phyloP scores from a whole-genome alignment of 2,329 filamentous ascomycete species.

The Cryoendolithus antarcticus region DNA sequence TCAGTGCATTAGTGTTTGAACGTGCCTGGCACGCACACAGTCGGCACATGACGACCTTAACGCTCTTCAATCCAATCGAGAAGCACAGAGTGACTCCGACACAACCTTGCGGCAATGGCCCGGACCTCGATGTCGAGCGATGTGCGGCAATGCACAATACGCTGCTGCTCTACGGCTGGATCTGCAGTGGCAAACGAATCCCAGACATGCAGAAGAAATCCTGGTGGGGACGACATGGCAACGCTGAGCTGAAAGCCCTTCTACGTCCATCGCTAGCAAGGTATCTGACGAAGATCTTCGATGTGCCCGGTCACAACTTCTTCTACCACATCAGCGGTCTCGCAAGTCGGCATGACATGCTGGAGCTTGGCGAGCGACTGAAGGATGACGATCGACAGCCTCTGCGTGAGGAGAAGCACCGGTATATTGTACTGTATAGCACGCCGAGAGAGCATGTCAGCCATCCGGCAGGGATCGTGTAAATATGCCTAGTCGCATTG shows the following conservation, averaged over 20 bases:
- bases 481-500: too few species aligned
- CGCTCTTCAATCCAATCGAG: constrained; percentile 19
- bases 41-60: constrained; percentile 3
- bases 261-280: constrained; percentile 17
- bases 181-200: constrained; percentile 20
- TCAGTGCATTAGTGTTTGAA: too few species aligned
- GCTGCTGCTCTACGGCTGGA: constrained; percentile 23
- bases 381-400: constrained; percentile 14
- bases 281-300: constrained; percentile 22
- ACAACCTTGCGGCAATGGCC: constrained; percentile 11
- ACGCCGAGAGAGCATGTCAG: constrained; percentile 18
- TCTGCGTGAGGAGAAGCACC: constrained; percentile 15
- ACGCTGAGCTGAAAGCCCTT: constrained; percentile 12
- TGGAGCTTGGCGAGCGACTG: constrained; percentile 18
- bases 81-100: constrained; percentile 18
- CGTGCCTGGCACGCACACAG: too few species aligned
- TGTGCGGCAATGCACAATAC: constrained; percentile 23
- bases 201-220: constrained; percentile 17
- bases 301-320: constrained; percentile 19
- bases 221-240: constrained; percentile 22
- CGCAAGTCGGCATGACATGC: constrained; percentile 16
- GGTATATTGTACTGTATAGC: constrained; percentile 20
- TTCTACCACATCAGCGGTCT: constrained; percentile 22
- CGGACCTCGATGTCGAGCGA: constrained; percentile 19
- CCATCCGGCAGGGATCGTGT: constrained; percentile 20